These are phyloP conservation scores for Colletotrichum caudatum DNA, from an alignment of 2,329 filamentous ascomycete species.

Conservation along the genomic window DNA sequence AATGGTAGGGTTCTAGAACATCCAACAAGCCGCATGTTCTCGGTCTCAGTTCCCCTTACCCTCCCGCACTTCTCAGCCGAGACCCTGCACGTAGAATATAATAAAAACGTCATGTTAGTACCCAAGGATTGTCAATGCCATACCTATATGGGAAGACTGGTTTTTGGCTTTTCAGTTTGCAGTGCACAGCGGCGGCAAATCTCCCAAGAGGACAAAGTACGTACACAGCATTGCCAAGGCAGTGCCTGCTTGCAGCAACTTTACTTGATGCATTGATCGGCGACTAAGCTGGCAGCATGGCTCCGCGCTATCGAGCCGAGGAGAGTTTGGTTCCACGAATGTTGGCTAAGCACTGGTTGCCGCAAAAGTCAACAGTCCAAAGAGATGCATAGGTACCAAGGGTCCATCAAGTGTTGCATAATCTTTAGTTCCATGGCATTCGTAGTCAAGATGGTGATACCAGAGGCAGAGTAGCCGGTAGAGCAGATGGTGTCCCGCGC, in stretches of 20 bases:
- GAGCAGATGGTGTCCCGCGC: slow-evolving; percentile 8
- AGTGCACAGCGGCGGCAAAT: neutral
- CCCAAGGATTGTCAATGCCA: neutral
- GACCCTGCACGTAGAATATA: neutral
- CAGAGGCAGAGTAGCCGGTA: slow-evolving; percentile 22
- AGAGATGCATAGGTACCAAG: neutral
- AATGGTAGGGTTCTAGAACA: slow-evolving; percentile 17
- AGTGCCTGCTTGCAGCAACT: neutral
- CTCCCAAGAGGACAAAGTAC: neutral
- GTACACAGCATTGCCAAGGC: slow-evolving; percentile 19
- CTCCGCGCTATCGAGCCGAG: slow-evolving; percentile 6
- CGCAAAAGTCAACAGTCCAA: neutral
- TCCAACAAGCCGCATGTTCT: neutral
- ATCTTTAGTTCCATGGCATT: slow-evolving; percentile 37
- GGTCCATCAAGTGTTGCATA: slow-evolving; percentile 19
- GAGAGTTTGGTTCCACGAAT: neutral
- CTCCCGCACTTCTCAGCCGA: neutral
- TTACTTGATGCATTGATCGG: slow-evolving; percentile 23
- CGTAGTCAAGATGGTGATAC: slow-evolving; percentile 24
- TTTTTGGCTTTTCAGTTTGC: slow-evolving; percentile 12
- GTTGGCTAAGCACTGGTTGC: neutral
- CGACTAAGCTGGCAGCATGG: slow-evolving; percentile 18
- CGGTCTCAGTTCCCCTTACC: neutral
- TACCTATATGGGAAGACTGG: neutral
- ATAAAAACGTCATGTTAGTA: neutral